Evolutionary conservation across 192 early-diverging fungal species (phyloP).

Genomic region (Backusella luteola): DNA sequence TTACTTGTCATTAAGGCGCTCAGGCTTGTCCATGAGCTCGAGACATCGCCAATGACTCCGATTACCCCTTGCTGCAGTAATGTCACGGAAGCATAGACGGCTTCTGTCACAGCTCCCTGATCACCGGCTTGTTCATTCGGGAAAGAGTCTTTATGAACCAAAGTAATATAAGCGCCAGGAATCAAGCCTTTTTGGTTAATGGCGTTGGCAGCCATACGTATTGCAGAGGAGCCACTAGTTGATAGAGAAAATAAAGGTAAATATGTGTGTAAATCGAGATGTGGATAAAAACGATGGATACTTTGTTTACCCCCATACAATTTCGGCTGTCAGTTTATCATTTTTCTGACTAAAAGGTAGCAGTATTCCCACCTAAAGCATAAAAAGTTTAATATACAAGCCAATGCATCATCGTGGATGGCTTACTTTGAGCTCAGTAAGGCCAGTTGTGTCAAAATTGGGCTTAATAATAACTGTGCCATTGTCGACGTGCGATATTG

Average conservation of each 20-base stretch:
- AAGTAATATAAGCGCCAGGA: constrained; percentile 42
- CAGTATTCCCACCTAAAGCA: constrained; percentile 22
- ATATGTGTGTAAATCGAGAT: neutral
- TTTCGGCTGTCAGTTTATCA: constrained; percentile 24
- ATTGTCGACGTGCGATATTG: constrained; percentile 7
- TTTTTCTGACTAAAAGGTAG: constrained; percentile 24
- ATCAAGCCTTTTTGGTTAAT: constrained; percentile 41
- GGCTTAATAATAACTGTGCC: constrained; percentile 14
- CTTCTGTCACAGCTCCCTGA: constrained; percentile 40
- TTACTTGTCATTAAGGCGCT: constrained; percentile 43
- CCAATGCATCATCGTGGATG: neutral
- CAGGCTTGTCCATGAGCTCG: constrained; percentile 42
- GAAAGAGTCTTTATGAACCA: constrained; percentile 47
- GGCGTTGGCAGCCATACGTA: constrained; percentile 41
- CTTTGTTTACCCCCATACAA: constrained; percentile 28
- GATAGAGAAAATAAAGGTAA: neutral
- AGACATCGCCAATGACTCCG: constrained; percentile 48
- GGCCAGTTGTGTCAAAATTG: neutral
- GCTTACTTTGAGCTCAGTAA: constrained; percentile 15
- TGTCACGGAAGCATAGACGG: constrained; percentile 43
- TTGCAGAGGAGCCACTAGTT: constrained; percentile 41
- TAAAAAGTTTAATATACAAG: neutral
- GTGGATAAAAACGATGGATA: neutral
- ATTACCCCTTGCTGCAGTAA: constrained; percentile 43
- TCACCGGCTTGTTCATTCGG: constrained; percentile 30